phyloP scores from a whole-genome alignment of 768 basidiomycete species.

The Termitomyces sp. region DNA sequence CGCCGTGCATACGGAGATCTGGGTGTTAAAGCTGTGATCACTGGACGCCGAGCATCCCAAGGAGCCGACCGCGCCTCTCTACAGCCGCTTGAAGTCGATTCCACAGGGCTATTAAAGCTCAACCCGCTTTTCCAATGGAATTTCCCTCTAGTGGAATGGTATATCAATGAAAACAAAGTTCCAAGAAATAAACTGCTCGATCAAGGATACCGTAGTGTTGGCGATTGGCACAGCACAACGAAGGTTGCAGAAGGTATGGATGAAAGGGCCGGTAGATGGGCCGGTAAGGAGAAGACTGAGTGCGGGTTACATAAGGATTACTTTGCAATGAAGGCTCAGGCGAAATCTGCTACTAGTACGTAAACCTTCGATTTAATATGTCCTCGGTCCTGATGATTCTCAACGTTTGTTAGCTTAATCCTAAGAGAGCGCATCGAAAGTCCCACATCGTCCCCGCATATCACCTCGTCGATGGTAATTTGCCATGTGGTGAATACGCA shows the following conservation, averaged over 20 bases:
- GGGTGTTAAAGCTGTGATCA: constrained; percentile 82
- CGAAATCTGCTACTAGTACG: constrained; percentile 25
- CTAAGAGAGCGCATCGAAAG: neutral
- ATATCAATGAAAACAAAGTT: constrained; percentile 75
- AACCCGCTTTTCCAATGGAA: constrained; percentile 92
- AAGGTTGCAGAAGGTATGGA: constrained; percentile 65
- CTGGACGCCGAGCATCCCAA: constrained; percentile 91
- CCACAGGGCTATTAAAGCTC: constrained; percentile 86
- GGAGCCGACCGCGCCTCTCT: constrained; percentile 84
- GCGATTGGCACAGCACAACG: constrained; percentile 96
- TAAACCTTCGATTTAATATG: neutral
- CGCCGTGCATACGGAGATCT: constrained; percentile 80
- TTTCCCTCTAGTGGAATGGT: constrained; percentile 79
- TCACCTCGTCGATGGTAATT: neutral
- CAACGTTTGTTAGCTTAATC: constrained; percentile 2
- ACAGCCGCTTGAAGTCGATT: constrained; percentile 85
- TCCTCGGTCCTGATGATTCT: neutral
- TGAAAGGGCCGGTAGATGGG: constrained; percentile 92
- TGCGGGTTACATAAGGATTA: constrained; percentile 95
- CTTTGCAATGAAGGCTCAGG: constrained; percentile 65
- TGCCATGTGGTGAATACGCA: neutral
- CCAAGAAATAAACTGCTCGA: constrained; percentile 85
- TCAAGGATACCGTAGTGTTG: constrained; percentile 92
- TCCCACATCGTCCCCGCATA: neutral
- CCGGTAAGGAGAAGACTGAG: constrained; percentile 86